Conservation (phyloP, 1,284 basidiomycete genomes). For the Fomes fomentarius region DNA sequence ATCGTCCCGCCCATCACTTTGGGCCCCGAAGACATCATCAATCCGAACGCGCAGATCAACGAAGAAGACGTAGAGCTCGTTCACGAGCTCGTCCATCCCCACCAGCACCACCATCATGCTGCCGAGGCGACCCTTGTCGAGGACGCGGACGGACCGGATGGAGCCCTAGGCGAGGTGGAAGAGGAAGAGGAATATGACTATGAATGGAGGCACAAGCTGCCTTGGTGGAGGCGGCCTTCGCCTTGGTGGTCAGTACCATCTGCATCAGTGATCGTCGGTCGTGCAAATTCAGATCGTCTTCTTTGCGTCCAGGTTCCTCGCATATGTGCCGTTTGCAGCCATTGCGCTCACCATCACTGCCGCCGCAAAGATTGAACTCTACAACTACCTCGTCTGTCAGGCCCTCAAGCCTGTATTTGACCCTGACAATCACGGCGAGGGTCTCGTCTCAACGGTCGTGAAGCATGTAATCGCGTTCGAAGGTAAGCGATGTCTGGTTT, state of each 20-base stretch:
- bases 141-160: constrained; percentile 24
- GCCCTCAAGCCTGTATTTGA: constrained; percentile 29
- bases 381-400: constrained; percentile 35
- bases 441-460: background rate
- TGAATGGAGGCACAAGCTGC: constrained; percentile 38
- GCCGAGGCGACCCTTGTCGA: constrained; percentile 41
- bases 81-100: constrained; percentile 48
- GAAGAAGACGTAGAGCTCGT: constrained; percentile 51
- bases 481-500: background rate
- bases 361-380: constrained; percentile 65
- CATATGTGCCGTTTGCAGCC: constrained; percentile 53
- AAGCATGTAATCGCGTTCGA: background rate
- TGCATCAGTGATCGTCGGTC: background rate
- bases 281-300: background rate
- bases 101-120: constrained; percentile 39
- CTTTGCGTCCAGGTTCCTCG: constrained; percentile 53
- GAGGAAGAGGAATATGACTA: constrained; percentile 31
- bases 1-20: constrained; percentile 33
- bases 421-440: constrained; percentile 16
- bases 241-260: constrained; percentile 61
- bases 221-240: constrained; percentile 75
- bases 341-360: constrained; percentile 56
- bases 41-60: constrained; percentile 48
- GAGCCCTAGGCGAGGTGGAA: constrained; percentile 5
- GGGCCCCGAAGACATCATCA: constrained; percentile 41